Base-by-base conservation (phyloP, 768 basidiomycete genomes). In the Chalciporus pseudorubinellus region DNA sequence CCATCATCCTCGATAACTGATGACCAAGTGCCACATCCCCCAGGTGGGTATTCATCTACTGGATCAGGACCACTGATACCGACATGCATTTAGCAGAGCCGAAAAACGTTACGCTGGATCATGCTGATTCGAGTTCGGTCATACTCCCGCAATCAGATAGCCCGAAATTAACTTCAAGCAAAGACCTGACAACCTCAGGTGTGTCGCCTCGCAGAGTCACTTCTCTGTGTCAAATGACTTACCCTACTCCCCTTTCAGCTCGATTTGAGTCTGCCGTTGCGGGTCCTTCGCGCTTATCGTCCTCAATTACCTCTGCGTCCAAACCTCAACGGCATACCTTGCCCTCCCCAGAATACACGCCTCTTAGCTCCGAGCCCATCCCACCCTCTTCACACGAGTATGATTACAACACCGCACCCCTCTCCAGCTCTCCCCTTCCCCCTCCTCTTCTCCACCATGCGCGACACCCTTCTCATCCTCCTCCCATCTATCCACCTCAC, bases 391-490 rank as follows among this genome's bases (percentile, higher is more conserved):
- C 46, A 13, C 41, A 50, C 31, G 36, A 36, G 28, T 39, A 50
- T 7, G 24, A 41, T 33, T 51, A 46, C n/a, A 22, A 46, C 43
- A 31, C 20, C 21, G 20, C 52, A 22, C 43, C 43, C 6, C 58
- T 20, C 48, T 58, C 46, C 44, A 61, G 60, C 36, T 54, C 56
- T 41, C 45, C 52, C 1, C 53, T 47, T 12, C 59, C 53, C 28
- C 59, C 66, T 52, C 64, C 62, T 5, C 61, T 64, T 41, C 57
- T 58, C 10, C 52, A 52, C 40, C 44, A 46, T 40, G 59, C 55
- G 47, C 61, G 57, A 51, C 39, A 55, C 38, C 47, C 51, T 29
- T 56, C 65, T 29, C 58, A 60, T 40, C 39, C 51, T 33, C 53
- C 58, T 1, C 33, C 58, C 22, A 34, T 53, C 12, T 52, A 65